Conservation (phyloP, 2,329 filamentous ascomycete genomes). For the Colletotrichum eleusines region DNA sequence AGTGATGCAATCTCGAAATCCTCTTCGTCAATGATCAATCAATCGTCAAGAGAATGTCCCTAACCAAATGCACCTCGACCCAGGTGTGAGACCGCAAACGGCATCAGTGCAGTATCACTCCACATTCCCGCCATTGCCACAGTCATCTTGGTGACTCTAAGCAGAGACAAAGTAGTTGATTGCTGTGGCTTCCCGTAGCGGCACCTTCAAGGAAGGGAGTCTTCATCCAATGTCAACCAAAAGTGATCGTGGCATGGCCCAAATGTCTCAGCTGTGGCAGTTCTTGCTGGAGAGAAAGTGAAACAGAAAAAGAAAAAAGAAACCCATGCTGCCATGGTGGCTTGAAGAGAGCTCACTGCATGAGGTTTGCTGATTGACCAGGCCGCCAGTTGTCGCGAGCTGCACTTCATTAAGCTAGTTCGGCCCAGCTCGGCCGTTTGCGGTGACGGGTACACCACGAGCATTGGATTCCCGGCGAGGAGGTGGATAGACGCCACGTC, state of each 20-base stretch:
- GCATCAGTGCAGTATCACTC: background rate
- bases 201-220: background rate
- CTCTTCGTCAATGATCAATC: background rate
- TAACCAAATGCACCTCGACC: background rate
- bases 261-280: background rate
- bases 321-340: background rate
- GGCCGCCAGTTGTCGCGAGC: background rate
- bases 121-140: constrained; percentile 1
- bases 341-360: too few relatives aligned
- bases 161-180: constrained; percentile 22
- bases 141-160: constrained; percentile 14
- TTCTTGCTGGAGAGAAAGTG: background rate
- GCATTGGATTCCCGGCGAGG: background rate
- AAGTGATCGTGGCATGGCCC: background rate
- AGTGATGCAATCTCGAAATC: too few relatives aligned
- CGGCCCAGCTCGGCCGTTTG: constrained; percentile 9
- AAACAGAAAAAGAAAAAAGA: too few relatives aligned
- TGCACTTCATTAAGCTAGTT: too few relatives aligned
- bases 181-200: constrained; percentile 3
- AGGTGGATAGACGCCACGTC: background rate
- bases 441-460: too few relatives aligned
- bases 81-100: constrained; percentile 11
- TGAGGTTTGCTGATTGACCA: background rate
- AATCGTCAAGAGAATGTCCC: background rate
- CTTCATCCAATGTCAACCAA: background rate